Evolutionary conservation across 2,329 filamentous ascomycete genomes (phyloP).

Genomic region (Aspergillus pseudonomiae): DNA sequence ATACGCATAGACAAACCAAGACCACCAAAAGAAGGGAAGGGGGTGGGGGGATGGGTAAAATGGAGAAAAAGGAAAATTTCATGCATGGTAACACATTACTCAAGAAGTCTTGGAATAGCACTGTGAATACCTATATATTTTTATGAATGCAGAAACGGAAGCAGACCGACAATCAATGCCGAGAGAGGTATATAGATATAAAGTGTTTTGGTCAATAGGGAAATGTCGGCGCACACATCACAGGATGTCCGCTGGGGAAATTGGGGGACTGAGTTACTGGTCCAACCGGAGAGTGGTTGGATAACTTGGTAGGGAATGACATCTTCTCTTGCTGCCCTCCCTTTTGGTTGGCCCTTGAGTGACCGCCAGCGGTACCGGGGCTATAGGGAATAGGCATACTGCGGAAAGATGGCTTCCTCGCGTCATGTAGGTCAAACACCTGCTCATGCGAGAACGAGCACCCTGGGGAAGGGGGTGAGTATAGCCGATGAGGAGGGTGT

Average conservation of each 20-base stretch:
- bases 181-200: constrained; percentile 21
- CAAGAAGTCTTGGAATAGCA: background rate
- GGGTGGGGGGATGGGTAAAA: background rate
- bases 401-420: constrained; percentile 34
- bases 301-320: constrained; percentile 21
- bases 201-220: constrained; percentile 29
- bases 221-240: constrained; percentile 34
- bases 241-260: constrained; percentile 26
- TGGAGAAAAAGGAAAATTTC: constrained; percentile 5
- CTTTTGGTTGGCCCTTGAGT: constrained; percentile 23
- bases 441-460: constrained; percentile 23
- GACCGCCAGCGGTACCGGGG: constrained; percentile 17
- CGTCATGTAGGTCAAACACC: constrained; percentile 21
- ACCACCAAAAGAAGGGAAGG: background rate
- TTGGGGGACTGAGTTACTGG: constrained; percentile 26
- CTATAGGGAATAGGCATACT: constrained; percentile 32
- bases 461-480: constrained; percentile 24
- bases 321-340: constrained; percentile 22
- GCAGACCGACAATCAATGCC: constrained; percentile 27
- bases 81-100: constrained; percentile 8
- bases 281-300: constrained; percentile 18
- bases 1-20: background rate
- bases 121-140: background rate
- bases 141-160: constrained; percentile 1
- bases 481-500: constrained; percentile 22